Conservation (phyloP, 2,329 filamentous ascomycete genomes). For the Fusarium buharicum region DNA sequence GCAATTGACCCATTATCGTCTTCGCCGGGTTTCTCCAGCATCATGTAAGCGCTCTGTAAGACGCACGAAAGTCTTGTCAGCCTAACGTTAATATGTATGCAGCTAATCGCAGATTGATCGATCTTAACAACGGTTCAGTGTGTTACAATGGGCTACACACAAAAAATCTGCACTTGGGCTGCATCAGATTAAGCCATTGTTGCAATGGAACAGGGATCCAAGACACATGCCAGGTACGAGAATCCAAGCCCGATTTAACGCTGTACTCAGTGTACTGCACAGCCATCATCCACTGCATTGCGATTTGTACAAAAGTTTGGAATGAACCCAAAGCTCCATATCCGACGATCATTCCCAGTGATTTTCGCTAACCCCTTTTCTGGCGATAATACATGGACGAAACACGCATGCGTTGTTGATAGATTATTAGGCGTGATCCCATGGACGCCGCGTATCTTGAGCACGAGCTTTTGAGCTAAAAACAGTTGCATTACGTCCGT, state of each 20-base stretch:
- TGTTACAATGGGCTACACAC: not conserved
- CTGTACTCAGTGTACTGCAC: not conserved
- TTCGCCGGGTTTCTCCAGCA: constrained; percentile 16
- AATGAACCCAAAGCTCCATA: constrained; percentile 36
- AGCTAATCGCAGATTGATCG: not conserved
- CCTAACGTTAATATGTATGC: not conserved
- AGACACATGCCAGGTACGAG: constrained; percentile 32
- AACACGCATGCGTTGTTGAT: constrained; percentile 30
- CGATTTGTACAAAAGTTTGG: constrained; percentile 35
- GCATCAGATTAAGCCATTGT: not conserved
- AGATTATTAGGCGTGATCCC: constrained; percentile 31
- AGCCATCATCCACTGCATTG: constrained; percentile 5
- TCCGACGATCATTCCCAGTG: constrained; percentile 27
- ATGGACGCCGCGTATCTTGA: constrained; percentile 29
- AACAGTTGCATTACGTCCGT: constrained; percentile 36
- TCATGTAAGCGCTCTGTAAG: constrained; percentile 16
- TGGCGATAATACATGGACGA: constrained; percentile 21
- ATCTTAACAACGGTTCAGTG: not conserved
- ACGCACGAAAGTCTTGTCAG: not conserved
- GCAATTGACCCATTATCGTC: no score
- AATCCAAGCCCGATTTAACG: constrained; percentile 16
- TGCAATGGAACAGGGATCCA: constrained; percentile 14
- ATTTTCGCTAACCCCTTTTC: constrained; percentile 38
- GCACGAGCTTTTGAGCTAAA: constrained; percentile 26
- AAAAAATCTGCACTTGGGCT: not conserved